Conservation (phyloP, 2,329 filamentous ascomycete species). For the Elsinoe ampelina region DNA sequence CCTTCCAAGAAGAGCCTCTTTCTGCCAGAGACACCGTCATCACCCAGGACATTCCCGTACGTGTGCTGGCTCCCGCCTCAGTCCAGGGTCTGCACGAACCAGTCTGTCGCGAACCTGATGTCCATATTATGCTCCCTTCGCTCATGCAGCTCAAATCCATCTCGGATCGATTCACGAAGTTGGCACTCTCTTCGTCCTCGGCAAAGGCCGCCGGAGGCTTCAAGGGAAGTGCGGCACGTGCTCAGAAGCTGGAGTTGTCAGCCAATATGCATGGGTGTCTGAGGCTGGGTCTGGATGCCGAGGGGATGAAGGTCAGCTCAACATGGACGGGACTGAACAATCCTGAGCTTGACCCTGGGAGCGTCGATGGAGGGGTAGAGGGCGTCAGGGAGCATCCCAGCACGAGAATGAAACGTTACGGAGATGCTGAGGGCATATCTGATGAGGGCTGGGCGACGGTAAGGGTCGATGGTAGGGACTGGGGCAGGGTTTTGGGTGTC, state of each 20-base stretch:
- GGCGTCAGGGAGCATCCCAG: constrained; percentile 70
- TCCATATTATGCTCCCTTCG: constrained; percentile 83
- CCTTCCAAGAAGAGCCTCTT: constrained; percentile 20
- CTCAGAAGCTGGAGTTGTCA: constrained; percentile 68
- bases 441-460: constrained; percentile 83
- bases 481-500: constrained; percentile 88
- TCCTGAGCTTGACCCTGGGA: constrained; percentile 71
- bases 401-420: constrained; percentile 59
- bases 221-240: constrained; percentile 20
- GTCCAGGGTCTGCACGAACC: constrained; percentile 96
- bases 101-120: constrained; percentile 79
- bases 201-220: constrained; percentile 31
- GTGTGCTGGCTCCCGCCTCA: constrained; percentile 70
- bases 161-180: constrained; percentile 87
- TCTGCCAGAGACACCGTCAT: constrained; percentile 74
- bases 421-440: constrained; percentile 51
- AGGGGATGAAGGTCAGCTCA: constrained; percentile 75
- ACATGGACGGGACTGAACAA: constrained; percentile 81
- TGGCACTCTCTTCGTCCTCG: constrained; percentile 44
- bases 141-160: constrained; percentile 85
- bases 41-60: constrained; percentile 91
- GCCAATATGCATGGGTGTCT: constrained; percentile 93
- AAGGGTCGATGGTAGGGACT: constrained; percentile 84
- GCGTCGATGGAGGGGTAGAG: constrained; percentile 57
- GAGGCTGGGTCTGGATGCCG: constrained; percentile 68